Conservation (phyloP, 2,329 filamentous ascomycete species). For the Pseudocercospora cruenta region DNA sequence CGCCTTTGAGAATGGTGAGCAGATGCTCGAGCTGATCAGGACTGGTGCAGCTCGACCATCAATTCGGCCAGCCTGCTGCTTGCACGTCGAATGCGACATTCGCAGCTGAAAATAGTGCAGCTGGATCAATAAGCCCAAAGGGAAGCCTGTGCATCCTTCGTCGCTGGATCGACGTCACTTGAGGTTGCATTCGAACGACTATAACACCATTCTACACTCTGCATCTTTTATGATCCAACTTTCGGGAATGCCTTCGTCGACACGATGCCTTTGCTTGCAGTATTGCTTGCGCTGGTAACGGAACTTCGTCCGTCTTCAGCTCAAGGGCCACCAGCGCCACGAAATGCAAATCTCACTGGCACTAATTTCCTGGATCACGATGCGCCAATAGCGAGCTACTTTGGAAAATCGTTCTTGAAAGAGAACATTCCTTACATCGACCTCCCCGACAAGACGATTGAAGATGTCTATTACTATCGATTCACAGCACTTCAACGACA, state of each 20-base stretch:
- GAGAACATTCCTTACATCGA: slow-evolving; percentile 52
- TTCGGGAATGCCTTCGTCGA: background rate
- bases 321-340: background rate
- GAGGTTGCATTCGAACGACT: background rate
- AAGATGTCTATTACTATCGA: slow-evolving; percentile 54
- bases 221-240: background rate
- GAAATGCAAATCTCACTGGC: background rate
- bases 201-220: background rate
- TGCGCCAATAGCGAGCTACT: slow-evolving; percentile 24
- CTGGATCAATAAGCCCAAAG: background rate
- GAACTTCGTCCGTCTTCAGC: background rate
- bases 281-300: background rate
- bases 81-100: background rate
- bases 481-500: slow-evolving; percentile 49
- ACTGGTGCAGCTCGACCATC: no score
- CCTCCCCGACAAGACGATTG: slow-evolving; percentile 46
- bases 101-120: background rate
- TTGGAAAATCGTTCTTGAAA: slow-evolving; percentile 37
- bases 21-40: no score
- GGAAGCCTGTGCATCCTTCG: background rate
- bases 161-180: background rate
- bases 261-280: background rate
- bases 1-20: no score
- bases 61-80: no score
- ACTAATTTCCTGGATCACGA: slow-evolving; percentile 29